These are phyloP conservation scores for Alternaria sp. DNA, from an alignment of 2,329 filamentous ascomycete genomes.

Conservation along the genomic window DNA sequence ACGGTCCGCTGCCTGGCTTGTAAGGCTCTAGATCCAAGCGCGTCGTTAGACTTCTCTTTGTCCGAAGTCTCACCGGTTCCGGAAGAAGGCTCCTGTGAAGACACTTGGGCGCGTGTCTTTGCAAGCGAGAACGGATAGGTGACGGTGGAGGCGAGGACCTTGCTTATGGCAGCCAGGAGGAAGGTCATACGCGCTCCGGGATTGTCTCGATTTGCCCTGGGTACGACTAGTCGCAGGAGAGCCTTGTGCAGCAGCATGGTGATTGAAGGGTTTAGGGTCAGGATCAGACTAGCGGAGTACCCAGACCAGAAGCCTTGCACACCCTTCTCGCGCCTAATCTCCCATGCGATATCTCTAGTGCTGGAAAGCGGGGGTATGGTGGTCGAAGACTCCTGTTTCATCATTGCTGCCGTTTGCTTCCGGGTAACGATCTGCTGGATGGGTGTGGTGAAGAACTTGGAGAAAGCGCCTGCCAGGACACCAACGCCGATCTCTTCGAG, in stretches of 20 bases:
- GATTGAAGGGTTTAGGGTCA: slow-evolving; percentile 86
- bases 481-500: slow-evolving; percentile 79
- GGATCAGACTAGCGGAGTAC: slow-evolving; percentile 79
- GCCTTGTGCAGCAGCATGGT: slow-evolving; percentile 85
- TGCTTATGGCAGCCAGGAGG: slow-evolving; percentile 77
- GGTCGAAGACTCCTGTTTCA: slow-evolving; percentile 50
- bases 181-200: slow-evolving; percentile 67
- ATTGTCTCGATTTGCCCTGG: slow-evolving; percentile 60
- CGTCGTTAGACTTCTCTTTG: slow-evolving; percentile 36
- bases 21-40: slow-evolving; percentile 27
- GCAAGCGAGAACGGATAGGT: slow-evolving; percentile 89
- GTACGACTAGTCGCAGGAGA: slow-evolving; percentile 69
- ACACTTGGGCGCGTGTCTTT: slow-evolving; percentile 79
- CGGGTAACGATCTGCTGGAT: slow-evolving; percentile 83
- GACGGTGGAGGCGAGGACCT: slow-evolving; percentile 76
- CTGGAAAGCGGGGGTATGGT: slow-evolving; percentile 43
- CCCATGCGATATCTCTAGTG: slow-evolving; percentile 66
- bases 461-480: slow-evolving; percentile 75
- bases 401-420: slow-evolving; percentile 74
- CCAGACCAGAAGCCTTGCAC: slow-evolving; percentile 84
- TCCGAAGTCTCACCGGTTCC: slow-evolving; percentile 39
- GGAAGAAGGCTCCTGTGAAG: slow-evolving; percentile 50
- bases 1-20: slow-evolving; percentile 60
- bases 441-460: slow-evolving; percentile 80
- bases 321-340: slow-evolving; percentile 75